phyloP scores from a whole-genome alignment of 2,329 filamentous ascomycete genomes.

The Neocucurbitaria cava region DNA sequence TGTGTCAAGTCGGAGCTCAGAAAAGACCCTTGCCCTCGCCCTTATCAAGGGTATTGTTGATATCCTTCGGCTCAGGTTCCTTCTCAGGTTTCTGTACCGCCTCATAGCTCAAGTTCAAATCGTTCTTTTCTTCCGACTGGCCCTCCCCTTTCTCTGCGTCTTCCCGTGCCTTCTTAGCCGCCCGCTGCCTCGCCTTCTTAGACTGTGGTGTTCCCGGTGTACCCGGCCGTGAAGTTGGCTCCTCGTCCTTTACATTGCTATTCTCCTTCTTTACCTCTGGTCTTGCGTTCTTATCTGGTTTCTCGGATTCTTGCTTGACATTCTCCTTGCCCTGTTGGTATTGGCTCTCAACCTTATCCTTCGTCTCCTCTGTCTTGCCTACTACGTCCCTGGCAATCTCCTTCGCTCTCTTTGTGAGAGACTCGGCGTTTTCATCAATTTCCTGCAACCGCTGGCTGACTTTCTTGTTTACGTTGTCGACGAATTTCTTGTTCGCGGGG shows the following conservation, averaged over 20 bases:
- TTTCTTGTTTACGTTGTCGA: constrained; percentile 38
- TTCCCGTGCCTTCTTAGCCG: constrained; percentile 19
- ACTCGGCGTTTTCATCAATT: constrained; percentile 31
- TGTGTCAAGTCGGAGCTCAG: constrained; percentile 2
- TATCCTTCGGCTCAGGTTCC: constrained; percentile 34
- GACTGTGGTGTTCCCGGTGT: constrained; percentile 7
- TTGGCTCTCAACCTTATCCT: constrained; percentile 17
- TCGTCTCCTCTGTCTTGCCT: constrained; percentile 22
- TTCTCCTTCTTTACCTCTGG: constrained; percentile 17
- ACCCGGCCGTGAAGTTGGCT: neutral
- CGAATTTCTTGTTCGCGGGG: constrained; percentile 42
- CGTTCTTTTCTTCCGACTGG: constrained; percentile 12
- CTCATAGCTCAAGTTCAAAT: constrained; percentile 2
- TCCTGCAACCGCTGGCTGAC: constrained; percentile 37
- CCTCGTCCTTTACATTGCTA: constrained; percentile 16
- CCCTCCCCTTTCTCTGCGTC: constrained; percentile 4
- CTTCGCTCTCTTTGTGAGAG: constrained; percentile 33
- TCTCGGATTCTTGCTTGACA: constrained; percentile 14
- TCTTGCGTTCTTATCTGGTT: constrained; percentile 21
- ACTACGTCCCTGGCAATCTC: constrained; percentile 32
- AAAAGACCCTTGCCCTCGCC: constrained; percentile 29
- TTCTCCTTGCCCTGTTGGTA: constrained; percentile 15
- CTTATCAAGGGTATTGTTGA: constrained; percentile 29
- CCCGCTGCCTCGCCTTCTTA: constrained; percentile 19
- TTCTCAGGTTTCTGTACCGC: constrained; percentile 19